These are phyloP conservation scores for Pseudonitzschia multistriata DNA, from an alignment of 108 stramenopile genomes.

Conservation along the genomic window DNA sequence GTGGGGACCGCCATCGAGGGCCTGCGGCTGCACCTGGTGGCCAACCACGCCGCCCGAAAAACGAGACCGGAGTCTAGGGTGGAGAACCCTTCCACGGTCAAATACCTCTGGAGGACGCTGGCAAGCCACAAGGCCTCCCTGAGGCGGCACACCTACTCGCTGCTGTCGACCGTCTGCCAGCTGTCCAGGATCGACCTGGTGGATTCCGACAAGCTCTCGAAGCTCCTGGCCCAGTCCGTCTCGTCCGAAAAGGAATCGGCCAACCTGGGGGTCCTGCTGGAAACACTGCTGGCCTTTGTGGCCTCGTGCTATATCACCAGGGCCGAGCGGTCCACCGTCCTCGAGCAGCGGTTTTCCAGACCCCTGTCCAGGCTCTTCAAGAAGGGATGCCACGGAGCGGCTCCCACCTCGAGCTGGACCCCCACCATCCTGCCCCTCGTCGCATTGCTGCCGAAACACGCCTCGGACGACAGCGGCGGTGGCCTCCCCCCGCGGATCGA, in stretches of 20 bases:
- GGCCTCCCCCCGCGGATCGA: constrained; percentile 12
- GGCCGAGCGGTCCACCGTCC: constrained; percentile 20
- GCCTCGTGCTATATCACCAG: constrained; percentile 6
- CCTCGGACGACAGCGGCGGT: not conserved
- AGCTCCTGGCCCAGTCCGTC: constrained; percentile 47
- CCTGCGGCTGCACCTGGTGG: constrained; percentile 30
- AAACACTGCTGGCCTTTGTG: constrained; percentile 60
- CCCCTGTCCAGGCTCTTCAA: constrained; percentile 56
- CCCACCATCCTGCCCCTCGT: constrained; percentile 74
- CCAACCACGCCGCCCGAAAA: not conserved
- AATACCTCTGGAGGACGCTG: constrained; percentile 45
- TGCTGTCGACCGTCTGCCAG: constrained; percentile 55
- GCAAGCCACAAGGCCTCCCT: constrained; percentile 49
- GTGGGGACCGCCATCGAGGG: constrained; percentile 44
- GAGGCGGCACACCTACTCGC: constrained; percentile 53
- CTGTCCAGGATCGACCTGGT: constrained; percentile 19
- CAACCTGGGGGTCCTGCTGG: constrained; percentile 56
- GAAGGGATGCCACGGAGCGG: constrained; percentile 72
- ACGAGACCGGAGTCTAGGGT: not conserved
- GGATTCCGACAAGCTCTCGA: constrained; percentile 29
- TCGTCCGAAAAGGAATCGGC: constrained; percentile 66
- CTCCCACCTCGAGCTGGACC: constrained; percentile 66
- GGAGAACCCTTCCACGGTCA: constrained; percentile 11
- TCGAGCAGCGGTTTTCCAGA: constrained; percentile 39
- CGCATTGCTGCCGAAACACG: constrained; percentile 35